These are phyloP conservation scores for Juncus inflexus DNA, from an alignment of 176 grass and related monocot genomes.

Conservation along the genomic window DNA sequence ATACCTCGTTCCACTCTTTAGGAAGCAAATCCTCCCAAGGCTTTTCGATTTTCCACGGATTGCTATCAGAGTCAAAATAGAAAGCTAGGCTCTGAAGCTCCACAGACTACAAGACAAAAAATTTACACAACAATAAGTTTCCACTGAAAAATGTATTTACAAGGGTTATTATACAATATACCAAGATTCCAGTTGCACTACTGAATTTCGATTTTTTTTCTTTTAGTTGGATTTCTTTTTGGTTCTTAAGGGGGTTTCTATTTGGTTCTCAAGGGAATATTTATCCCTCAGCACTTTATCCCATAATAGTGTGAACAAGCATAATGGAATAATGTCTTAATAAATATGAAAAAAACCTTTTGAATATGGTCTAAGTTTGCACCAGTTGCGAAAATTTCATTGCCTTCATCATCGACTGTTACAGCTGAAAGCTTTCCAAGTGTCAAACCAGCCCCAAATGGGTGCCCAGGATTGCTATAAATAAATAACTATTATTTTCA, in stretches of 20 bases:
- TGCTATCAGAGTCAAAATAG: constrained; percentile 97
- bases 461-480: constrained; percentile 92
- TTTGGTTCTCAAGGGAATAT: too few relatives aligned
- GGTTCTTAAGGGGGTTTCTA: too few relatives aligned
- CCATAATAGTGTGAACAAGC: constrained; percentile 4
- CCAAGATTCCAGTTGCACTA: background rate
- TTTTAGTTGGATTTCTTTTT: too few relatives aligned
- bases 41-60: constrained; percentile 66
- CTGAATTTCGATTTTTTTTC: too few relatives aligned
- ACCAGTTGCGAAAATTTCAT: constrained; percentile 89
- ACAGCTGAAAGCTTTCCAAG: constrained; percentile 87
- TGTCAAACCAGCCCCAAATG: constrained; percentile 79
- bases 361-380: constrained; percentile 77
- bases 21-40: constrained; percentile 88
- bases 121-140: background rate
- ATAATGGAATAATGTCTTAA: too few relatives aligned
- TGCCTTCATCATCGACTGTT: constrained; percentile 79
- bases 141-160: constrained; percentile 7
- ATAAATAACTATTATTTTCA: constrained; percentile 33
- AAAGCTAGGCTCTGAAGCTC: constrained; percentile 85
- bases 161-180: background rate
- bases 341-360: constrained; percentile 42
- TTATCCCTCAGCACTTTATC: background rate
- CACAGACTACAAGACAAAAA: constrained; percentile 58
- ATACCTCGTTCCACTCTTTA: constrained; percentile 94